Percentiles rank a stretch among this genome's conserved stretches.
These are phyloP conservation scores for Vigna hirtella DNA, from an alignment of 306 rosid genomes.

Conservation along the genomic window DNA sequence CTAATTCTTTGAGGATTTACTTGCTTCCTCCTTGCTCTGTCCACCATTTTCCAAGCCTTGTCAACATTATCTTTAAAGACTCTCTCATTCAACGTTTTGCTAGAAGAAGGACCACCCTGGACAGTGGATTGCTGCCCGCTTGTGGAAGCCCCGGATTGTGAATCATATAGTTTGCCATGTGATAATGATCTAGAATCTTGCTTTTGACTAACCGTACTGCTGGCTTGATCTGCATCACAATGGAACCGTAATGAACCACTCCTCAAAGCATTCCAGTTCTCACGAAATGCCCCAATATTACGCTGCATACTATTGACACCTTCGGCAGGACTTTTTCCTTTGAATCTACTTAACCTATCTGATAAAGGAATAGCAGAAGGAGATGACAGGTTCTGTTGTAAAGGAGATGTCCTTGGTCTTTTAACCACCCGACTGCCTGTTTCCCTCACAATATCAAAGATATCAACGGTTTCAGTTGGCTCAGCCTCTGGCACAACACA, in stretches of 20 bases:
- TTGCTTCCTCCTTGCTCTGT: conserved; percentile 56
- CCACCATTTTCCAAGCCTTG: conserved; percentile 90
- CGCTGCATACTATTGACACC: conserved; percentile 55
- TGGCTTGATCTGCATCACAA: conserved; percentile 48
- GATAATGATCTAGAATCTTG: conserved; percentile 37
- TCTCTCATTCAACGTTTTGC: conserved; percentile 12
- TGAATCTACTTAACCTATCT: conserved; percentile 41
- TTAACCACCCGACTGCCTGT: conserved; percentile 38
- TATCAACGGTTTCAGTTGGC: conserved; percentile 18
- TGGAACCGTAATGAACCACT: conserved; percentile 67
- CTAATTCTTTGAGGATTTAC: conserved; percentile 38
- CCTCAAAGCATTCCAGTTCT: conserved; percentile 74
- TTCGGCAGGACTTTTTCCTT: conserved; percentile 32
- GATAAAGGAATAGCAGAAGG: conserved; percentile 43
- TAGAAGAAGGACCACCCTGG: conserved; percentile 42
- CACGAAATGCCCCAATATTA: conserved; percentile 59
- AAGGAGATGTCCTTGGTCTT: conserved; percentile 39
- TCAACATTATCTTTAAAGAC: conserved; percentile 53
- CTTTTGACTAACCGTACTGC: conserved; percentile 42
- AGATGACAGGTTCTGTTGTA: conserved; percentile 28
- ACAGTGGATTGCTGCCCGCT: conserved; percentile 47
- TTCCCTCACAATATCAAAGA: conserved; percentile 47
- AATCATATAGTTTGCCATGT: conserved; percentile 42
- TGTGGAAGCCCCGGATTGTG: conserved; percentile 46
- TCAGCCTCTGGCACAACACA: conserved; percentile 30